Conservation (phyloP, 2,329 filamentous ascomycete species). For the Helotiales sp. region DNA sequence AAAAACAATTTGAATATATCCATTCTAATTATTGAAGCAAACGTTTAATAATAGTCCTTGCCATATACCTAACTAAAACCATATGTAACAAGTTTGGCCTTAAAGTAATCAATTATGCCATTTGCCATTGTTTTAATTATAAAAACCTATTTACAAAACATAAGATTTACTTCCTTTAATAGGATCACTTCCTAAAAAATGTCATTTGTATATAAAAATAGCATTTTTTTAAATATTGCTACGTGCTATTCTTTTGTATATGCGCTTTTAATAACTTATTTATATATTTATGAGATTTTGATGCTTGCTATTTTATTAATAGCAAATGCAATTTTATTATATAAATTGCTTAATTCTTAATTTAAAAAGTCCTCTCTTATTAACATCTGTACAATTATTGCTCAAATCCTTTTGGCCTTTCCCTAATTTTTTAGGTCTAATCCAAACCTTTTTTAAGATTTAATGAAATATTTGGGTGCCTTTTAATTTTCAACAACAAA, state of each 20-base stretch:
- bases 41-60: slow-evolving; percentile 4
- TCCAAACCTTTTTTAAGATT: neutral
- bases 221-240: slow-evolving; percentile 9
- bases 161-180: slow-evolving; percentile 1
- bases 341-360: neutral
- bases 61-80: neutral
- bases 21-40: slow-evolving; percentile 2
- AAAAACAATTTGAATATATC: neutral
- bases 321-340: neutral
- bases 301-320: neutral
- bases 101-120: neutral
- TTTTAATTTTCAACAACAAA: too few species aligned
- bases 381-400: neutral
- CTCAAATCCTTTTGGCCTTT: neutral
- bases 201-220: neutral
- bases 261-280: neutral
- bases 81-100: neutral
- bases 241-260: neutral
- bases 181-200: slow-evolving; percentile 1
- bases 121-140: neutral
- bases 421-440: neutral
- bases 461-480: neutral
- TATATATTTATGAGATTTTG: slow-evolving; percentile 9
- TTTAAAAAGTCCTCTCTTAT: too few species aligned
- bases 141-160: slow-evolving; percentile 8